Evolutionary conservation across 2,329 filamentous ascomycete species (phyloP).

Genomic region (Penicillium hordei): DNA sequence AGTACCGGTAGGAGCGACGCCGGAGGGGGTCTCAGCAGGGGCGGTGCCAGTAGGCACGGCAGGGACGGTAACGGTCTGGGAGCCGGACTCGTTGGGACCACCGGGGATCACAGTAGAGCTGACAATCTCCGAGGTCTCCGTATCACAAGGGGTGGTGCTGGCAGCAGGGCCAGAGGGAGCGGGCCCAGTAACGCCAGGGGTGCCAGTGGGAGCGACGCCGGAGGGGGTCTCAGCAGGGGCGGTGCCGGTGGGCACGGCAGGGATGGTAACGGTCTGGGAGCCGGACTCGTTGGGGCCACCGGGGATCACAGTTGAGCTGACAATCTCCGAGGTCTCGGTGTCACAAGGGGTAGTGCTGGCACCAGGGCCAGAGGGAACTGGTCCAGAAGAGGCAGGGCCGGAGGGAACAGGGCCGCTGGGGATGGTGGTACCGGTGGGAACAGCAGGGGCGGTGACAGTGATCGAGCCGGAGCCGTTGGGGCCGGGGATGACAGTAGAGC

Average conservation of each 20-base stretch:
- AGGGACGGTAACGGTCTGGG: slow-evolving; percentile 6
- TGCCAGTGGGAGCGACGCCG: slow-evolving; percentile 1
- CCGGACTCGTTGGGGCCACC: not conserved
- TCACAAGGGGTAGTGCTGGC: slow-evolving; percentile 22
- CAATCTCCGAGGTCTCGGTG: slow-evolving; percentile 16
- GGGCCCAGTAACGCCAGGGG: not conserved
- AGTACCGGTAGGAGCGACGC: not conserved
- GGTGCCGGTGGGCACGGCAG: slow-evolving; percentile 11
- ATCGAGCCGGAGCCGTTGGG: not conserved
- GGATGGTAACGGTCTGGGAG: slow-evolving; percentile 4
- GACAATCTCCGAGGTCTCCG: slow-evolving; percentile 16
- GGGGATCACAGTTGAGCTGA: slow-evolving; percentile 10
- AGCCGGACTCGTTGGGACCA: not conserved
- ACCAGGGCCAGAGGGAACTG: not conserved
- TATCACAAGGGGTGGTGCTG: slow-evolving; percentile 20
- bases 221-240: slow-evolving; percentile 15
- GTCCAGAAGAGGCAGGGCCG: no score
- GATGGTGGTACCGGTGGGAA: slow-evolving; percentile 5
- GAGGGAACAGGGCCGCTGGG: no score
- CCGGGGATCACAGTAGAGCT: slow-evolving; percentile 9
- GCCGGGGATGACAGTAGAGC: slow-evolving; percentile 7
- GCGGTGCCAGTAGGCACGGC: slow-evolving; percentile 10
- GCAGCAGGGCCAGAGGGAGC: slow-evolving; percentile 5
- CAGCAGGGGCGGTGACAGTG: slow-evolving; percentile 9
- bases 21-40: slow-evolving; percentile 16